Conservation (phyloP, 2,329 filamentous ascomycete species). For the Pseudocercospora vitis region DNA sequence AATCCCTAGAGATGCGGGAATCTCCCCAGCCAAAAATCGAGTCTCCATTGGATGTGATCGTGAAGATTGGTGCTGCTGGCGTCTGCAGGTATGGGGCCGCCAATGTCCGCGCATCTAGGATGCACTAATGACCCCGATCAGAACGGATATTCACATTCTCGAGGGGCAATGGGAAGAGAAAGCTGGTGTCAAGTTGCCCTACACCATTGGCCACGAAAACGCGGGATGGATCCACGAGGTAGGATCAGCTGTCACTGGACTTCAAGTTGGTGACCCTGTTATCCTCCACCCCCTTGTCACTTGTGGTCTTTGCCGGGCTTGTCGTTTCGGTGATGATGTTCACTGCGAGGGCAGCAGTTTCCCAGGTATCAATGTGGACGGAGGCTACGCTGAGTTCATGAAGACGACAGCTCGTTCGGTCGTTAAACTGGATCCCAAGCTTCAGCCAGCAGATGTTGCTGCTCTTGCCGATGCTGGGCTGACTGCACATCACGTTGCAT, state of each 20-base stretch:
- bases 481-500: slow-evolving; percentile 30
- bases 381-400: slow-evolving; percentile 31
- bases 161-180: slow-evolving; percentile 33
- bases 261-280: slow-evolving; percentile 28
- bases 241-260: slow-evolving; percentile 26
- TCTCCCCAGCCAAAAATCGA: slow-evolving; percentile 27
- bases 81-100: slow-evolving; percentile 24
- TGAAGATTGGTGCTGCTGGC: slow-evolving; percentile 33
- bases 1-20: slow-evolving; percentile 29
- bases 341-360: slow-evolving; percentile 30
- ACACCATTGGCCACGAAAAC: slow-evolving; percentile 32
- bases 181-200: slow-evolving; percentile 28
- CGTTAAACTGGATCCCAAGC: slow-evolving; percentile 30
- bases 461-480: slow-evolving; percentile 31
- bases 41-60: slow-evolving; percentile 30
- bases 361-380: slow-evolving; percentile 31
- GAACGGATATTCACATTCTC: slow-evolving; percentile 33
- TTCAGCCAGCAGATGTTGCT: slow-evolving; percentile 31
- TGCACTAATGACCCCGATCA: not conserved
- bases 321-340: slow-evolving; percentile 31
- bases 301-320: slow-evolving; percentile 30
- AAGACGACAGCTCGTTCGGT: slow-evolving; percentile 32
- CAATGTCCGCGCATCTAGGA: not conserved
- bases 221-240: slow-evolving; percentile 29
- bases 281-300: slow-evolving; percentile 31